phyloP scores from a whole-genome alignment of 306 rosid genomes.

The Rubus idaeus region DNA sequence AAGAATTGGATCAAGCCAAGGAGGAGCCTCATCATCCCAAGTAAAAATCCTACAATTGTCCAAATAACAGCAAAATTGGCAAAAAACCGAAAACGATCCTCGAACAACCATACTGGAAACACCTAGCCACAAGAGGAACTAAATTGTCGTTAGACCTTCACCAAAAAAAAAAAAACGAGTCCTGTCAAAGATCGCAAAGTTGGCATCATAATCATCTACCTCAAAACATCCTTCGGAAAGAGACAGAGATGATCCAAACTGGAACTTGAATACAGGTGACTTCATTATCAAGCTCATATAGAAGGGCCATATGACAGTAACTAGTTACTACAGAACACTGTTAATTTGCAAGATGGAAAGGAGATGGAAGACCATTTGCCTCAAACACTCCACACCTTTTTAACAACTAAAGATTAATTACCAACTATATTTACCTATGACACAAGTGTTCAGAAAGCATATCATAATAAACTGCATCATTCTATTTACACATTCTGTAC shows the following conservation, averaged over 20 bases:
- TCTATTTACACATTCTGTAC: slow-evolving; percentile 85
- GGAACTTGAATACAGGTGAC: background rate
- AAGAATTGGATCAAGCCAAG: background rate
- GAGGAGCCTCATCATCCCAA: background rate
- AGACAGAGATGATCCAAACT: background rate
- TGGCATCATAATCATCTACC: background rate
- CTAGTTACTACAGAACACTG: background rate
- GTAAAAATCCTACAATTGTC: background rate
- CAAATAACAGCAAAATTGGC: no score
- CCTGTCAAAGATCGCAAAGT: no score
- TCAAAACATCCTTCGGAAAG: background rate
- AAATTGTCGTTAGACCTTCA: no score
- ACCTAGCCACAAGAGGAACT: background rate
- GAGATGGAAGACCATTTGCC: background rate
- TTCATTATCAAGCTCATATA: background rate
- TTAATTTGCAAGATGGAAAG: background rate
- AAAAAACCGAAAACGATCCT: no score
- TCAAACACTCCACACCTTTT: background rate
- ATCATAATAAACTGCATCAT: slow-evolving; percentile 27
- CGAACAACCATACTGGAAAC: no score
- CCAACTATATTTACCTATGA: slow-evolving; percentile 1
- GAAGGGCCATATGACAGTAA: background rate
- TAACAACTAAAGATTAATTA: background rate
- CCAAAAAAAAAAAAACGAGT: no score
- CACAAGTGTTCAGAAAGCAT: slow-evolving; percentile 10